Evolutionary conservation across 1,139 yeast genomes (phyloP), one percentile per base, ranked within the genome.

Genomic region (Geotrichum europaeum): DNA sequence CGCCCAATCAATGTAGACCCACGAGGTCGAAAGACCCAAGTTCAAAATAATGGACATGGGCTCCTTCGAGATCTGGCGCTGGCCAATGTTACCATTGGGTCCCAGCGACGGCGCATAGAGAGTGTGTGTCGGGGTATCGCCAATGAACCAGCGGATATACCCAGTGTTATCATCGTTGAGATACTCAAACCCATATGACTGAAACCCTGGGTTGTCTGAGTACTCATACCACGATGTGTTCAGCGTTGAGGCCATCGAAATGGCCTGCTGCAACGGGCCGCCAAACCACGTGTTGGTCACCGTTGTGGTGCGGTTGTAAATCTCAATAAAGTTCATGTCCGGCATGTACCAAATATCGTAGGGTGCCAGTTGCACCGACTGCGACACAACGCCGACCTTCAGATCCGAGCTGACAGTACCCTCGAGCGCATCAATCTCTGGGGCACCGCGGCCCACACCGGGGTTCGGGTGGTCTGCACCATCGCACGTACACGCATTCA

Each of bases 1-100:
- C 45, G 81, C 79, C 95, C 96, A 88, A 72, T 87, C 88, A 65
- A 89, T 88, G 70, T 86, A 86, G 1, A 89, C 86, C 96, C 96
- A 89, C 60, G 84, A 82, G 65, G 84, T 84, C 7, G 96, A 89
- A 58, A 89, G 75, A 73, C 95, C 96, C 73, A 89, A 73, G 72
- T 89, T 89, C 78, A 89, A 71, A 65, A 90, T 77, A 49, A 90
- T 78, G 1, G 90, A 79, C 96, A 90, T 88, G 63, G 97, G 97
- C 72, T 90, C 97, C 72, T 86, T 85, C 18, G 94, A 80, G 55
- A 90, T 81, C 61, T 79, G 72, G 70, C 97, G 82, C 84, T 86
- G 82, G 20, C 84, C 92, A 61, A 90, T 76, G 70, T 90, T 90
- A 63, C 97, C 97, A 71, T 87, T 86, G 20, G 96, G 94, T 63